Conservation (phyloP, 352 stramenopile genomes). For the Pythium dissotocum region DNA sequence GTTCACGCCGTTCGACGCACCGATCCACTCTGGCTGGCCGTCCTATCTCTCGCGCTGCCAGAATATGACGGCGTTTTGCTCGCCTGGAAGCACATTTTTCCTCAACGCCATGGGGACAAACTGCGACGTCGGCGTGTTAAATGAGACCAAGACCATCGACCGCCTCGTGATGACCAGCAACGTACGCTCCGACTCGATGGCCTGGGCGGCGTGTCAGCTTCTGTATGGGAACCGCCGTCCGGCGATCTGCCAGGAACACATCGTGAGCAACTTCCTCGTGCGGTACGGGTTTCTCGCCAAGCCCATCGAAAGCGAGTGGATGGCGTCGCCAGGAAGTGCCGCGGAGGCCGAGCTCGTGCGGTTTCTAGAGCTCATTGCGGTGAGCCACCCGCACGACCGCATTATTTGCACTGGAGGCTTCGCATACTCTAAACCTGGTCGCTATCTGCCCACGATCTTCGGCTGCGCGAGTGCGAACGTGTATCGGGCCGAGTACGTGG, state of each 20-base stretch:
- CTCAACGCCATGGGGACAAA: constrained; percentile 23
- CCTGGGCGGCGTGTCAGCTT: constrained; percentile 30
- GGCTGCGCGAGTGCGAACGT: constrained; percentile 31
- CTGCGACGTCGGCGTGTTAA: constrained; percentile 20
- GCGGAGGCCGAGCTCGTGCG: constrained; percentile 26
- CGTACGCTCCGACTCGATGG: constrained; percentile 30
- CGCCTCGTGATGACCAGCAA: constrained; percentile 26
- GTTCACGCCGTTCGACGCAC: neutral
- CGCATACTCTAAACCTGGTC: constrained; percentile 13
- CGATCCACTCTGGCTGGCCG: constrained; percentile 23
- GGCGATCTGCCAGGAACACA: constrained; percentile 28
- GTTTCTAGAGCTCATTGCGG: constrained; percentile 28
- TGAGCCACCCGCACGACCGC: constrained; percentile 19
- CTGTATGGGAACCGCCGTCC: constrained; percentile 27
- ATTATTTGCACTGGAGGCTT: constrained; percentile 28
- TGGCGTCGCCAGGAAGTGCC: constrained; percentile 1
- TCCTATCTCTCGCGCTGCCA: constrained; percentile 24
- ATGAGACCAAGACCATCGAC: constrained; percentile 19
- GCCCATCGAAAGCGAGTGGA: constrained; percentile 3
- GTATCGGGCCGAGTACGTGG: constrained; percentile 22
- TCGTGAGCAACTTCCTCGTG: constrained; percentile 23
- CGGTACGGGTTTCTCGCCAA: constrained; percentile 19
- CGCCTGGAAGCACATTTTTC: constrained; percentile 27
- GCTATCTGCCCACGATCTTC: constrained; percentile 22
- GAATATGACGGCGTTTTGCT: constrained; percentile 22